Percentiles rank a stretch among this genome's conserved stretches.
phyloP scores from a whole-genome alignment of 108 stramenopile genomes.

The Licmophora abbreviata region DNA sequence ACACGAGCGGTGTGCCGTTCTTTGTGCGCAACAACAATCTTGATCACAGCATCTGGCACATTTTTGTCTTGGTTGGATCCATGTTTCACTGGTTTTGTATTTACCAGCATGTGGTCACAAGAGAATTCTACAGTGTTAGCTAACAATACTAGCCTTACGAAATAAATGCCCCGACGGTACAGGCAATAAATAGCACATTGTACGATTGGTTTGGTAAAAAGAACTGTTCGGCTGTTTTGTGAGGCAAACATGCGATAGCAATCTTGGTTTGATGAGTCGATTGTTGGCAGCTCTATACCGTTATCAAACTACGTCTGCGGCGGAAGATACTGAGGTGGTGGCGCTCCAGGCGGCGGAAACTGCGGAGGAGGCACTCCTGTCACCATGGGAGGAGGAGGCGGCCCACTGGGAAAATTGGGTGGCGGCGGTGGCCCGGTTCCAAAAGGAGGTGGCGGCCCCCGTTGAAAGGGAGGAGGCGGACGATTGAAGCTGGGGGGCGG shows the following conservation, averaged over 20 bases:
- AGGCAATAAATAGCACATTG: too few relatives aligned
- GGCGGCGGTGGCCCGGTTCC: conserved; percentile 6
- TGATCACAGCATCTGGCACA: conserved; percentile 82
- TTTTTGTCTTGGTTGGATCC: conserved; percentile 69
- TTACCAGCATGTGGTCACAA: conserved; percentile 51
- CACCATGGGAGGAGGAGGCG: not conserved
- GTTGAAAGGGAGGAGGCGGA: conserved; percentile 2
- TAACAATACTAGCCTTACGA: too few relatives aligned
- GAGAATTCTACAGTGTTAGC: too few relatives aligned
- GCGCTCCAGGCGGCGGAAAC: not conserved
- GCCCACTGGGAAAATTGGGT: not conserved
- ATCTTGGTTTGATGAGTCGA: too few relatives aligned
- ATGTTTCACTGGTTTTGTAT: conserved; percentile 71
- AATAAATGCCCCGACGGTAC: too few relatives aligned
- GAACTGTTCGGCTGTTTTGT: too few relatives aligned
- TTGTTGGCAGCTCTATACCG: too few relatives aligned
- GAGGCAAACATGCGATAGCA: too few relatives aligned
- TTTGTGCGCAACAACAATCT: conserved; percentile 77
- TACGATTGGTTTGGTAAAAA: too few relatives aligned
- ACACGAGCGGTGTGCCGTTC: conserved; percentile 81
- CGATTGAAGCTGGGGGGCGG: conserved; percentile 1
- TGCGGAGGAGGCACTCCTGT: not conserved
- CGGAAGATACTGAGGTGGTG: too few relatives aligned
- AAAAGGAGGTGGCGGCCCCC: conserved; percentile 9
- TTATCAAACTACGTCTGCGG: too few relatives aligned